These are phyloP conservation scores for Cardamine occulta DNA, from an alignment of 345 rosid species.

Conservation along the genomic window DNA sequence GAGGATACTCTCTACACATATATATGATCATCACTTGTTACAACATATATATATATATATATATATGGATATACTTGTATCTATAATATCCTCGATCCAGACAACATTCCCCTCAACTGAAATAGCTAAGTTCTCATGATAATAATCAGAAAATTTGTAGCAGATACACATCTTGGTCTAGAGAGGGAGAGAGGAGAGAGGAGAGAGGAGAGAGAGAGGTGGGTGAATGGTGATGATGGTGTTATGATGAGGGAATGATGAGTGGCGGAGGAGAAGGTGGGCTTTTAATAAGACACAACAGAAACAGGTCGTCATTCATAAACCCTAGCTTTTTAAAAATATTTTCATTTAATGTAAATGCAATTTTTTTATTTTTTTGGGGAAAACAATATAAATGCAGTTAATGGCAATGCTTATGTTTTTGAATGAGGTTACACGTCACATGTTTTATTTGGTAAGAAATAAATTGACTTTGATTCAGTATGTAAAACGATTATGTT, in stretches of 20 bases:
- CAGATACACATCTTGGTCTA: slow-evolving; percentile 38
- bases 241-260: slow-evolving; percentile 52
- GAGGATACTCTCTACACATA: slow-evolving; percentile 44
- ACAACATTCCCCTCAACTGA: slow-evolving; percentile 65
- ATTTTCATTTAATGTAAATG: not conserved
- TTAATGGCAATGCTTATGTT: slow-evolving; percentile 24
- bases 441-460: not conserved
- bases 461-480: not conserved
- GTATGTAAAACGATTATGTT: not conserved
- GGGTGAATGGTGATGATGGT: slow-evolving; percentile 46
- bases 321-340: slow-evolving; percentile 38
- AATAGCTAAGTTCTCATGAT: slow-evolving; percentile 47
- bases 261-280: slow-evolving; percentile 42
- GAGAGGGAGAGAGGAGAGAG: slow-evolving; percentile 37
- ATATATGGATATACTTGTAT: not conserved
- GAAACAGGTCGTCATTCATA: slow-evolving; percentile 36
- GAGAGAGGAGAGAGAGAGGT: slow-evolving; percentile 11
- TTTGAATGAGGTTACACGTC: slow-evolving; percentile 34
- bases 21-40: not conserved
- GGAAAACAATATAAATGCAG: not conserved
- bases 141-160: not conserved
- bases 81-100: slow-evolving; percentile 57
- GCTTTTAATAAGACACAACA: slow-evolving; percentile 43
- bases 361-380: not conserved
- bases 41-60: not conserved